A percentile compares a stretch with the other conserved stretches of the same genome.
Conservation (phyloP, 2,329 filamentous ascomycete genomes). For the Lachnellula arida region DNA sequence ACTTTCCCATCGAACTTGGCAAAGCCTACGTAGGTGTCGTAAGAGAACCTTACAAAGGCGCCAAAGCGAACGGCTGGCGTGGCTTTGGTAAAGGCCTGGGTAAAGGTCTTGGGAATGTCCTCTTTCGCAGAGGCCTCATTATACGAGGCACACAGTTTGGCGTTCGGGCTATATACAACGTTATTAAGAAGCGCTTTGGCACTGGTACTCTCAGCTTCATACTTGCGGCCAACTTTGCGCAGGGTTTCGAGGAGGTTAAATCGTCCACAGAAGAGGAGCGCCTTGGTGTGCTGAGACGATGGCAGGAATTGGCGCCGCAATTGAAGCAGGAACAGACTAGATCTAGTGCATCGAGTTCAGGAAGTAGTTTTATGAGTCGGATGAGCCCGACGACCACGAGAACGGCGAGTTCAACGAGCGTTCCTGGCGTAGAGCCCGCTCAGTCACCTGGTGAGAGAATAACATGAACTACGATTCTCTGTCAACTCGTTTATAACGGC, state of each 20-base stretch:
- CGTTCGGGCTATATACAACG: slow-evolving; percentile 23
- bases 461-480: too few species aligned
- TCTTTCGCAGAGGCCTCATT: slow-evolving; percentile 15
- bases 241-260: slow-evolving; percentile 26
- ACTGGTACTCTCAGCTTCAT: slow-evolving; percentile 27
- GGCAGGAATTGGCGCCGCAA: slow-evolving; percentile 20
- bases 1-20: slow-evolving; percentile 13
- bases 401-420: slow-evolving; percentile 23
- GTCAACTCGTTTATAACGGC: too few species aligned
- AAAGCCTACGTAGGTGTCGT: slow-evolving; percentile 14
- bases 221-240: slow-evolving; percentile 25
- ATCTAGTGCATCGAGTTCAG: slow-evolving; percentile 9
- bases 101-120: slow-evolving; percentile 9
- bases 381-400: background rate
- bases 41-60: slow-evolving; percentile 15
- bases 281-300: slow-evolving; percentile 21
- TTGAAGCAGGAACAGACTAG: slow-evolving; percentile 11
- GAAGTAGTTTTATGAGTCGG: background rate
- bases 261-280: slow-evolving; percentile 23
- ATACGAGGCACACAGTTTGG: slow-evolving; percentile 18
- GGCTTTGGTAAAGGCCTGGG: slow-evolving; percentile 15
- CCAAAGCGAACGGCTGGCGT: slow-evolving; percentile 7
- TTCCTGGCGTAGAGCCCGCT: background rate
- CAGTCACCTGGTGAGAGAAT: background rate
- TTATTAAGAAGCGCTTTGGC: slow-evolving; percentile 22